A percentile compares a stretch with the other conserved stretches of the same genome.
phyloP scores from a whole-genome alignment of 805 yeast species.

The Candida dajiaensis region DNA sequence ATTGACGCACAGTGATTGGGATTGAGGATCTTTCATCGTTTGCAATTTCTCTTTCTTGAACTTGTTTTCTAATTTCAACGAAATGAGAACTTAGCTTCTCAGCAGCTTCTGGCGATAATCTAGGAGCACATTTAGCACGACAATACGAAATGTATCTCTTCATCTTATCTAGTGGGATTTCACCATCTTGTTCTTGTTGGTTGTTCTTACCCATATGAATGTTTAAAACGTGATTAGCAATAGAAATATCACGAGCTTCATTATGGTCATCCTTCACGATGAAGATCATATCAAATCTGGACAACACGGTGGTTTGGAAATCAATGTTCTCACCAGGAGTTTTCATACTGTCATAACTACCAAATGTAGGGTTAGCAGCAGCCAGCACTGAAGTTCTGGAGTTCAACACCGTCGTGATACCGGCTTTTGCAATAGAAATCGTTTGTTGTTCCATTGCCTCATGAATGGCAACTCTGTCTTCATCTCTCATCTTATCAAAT shows the following conservation, averaged over 20 bases:
- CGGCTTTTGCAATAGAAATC: slow-evolving; percentile 97
- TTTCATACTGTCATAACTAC: slow-evolving; percentile 92
- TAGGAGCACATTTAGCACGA: slow-evolving; percentile 86
- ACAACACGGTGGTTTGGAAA: slow-evolving; percentile 92
- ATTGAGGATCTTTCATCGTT: slow-evolving; percentile 88
- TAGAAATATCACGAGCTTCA: slow-evolving; percentile 74
- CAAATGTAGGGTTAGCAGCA: slow-evolving; percentile 96
- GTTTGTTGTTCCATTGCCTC: slow-evolving; percentile 99
- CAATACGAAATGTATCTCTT: slow-evolving; percentile 89
- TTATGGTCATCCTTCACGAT: slow-evolving; percentile 95
- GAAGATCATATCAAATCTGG: slow-evolving; percentile 98
- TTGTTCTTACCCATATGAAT: slow-evolving; percentile 79
- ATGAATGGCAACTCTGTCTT: slow-evolving; percentile 97
- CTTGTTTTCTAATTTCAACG: slow-evolving; percentile 80
- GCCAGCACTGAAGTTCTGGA: slow-evolving; percentile 96
- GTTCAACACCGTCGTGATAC: slow-evolving; percentile 93
- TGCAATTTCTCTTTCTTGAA: slow-evolving; percentile 73
- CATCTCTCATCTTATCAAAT: slow-evolving; percentile 98
- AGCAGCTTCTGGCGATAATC: slow-evolving; percentile 82
- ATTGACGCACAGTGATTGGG: slow-evolving; percentile 95
- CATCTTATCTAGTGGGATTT: slow-evolving; percentile 86
- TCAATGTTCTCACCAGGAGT: slow-evolving; percentile 98
- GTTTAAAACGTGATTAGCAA: slow-evolving; percentile 92
- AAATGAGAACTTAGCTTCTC: slow-evolving; percentile 88
- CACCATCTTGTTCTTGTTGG: slow-evolving; percentile 55